Evolutionary conservation across 73 alveolate genomes (phyloP).

Genomic region (Paramecium pentaurelia): DNA sequence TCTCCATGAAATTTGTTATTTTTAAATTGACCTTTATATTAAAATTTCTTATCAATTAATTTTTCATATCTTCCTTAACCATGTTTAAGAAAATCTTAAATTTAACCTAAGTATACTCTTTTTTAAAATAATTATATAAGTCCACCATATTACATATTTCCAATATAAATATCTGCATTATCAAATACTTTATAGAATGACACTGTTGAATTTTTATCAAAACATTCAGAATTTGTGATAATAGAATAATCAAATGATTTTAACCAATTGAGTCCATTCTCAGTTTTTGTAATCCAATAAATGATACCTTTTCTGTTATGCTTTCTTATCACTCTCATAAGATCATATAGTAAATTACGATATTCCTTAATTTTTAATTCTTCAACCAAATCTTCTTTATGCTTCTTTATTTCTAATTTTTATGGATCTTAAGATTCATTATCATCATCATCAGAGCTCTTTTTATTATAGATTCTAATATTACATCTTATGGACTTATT

Average conservation of each 20-base stretch:
- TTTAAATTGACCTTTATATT: conserved; percentile 50
- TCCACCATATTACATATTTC: background rate
- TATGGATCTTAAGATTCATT: background rate
- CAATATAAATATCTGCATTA: conserved; percentile 1
- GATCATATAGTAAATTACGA: background rate
- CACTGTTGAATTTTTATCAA: background rate
- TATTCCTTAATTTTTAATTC: conserved; percentile 25
- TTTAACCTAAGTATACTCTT: background rate
- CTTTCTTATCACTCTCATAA: background rate
- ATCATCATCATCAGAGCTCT: conserved; percentile 41
- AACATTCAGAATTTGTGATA: background rate
- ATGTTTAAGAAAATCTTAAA: background rate
- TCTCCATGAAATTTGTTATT: conserved; percentile 42
- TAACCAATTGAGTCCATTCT: conserved; percentile 20
- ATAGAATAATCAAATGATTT: background rate
- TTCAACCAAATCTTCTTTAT: conserved; percentile 9
- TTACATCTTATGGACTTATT: conserved; percentile 36
- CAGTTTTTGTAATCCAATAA: conserved; percentile 12
- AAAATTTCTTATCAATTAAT: background rate
- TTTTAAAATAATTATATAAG: background rate
- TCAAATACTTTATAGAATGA: background rate
- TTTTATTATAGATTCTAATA: background rate
- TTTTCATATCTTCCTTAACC: conserved; percentile 45
- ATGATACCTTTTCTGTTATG: background rate
- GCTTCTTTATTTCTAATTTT: background rate